These are phyloP conservation scores for Nicotiana obtusifolia DNA, from an alignment of 257 asterid genomes.

Conservation along the genomic window DNA sequence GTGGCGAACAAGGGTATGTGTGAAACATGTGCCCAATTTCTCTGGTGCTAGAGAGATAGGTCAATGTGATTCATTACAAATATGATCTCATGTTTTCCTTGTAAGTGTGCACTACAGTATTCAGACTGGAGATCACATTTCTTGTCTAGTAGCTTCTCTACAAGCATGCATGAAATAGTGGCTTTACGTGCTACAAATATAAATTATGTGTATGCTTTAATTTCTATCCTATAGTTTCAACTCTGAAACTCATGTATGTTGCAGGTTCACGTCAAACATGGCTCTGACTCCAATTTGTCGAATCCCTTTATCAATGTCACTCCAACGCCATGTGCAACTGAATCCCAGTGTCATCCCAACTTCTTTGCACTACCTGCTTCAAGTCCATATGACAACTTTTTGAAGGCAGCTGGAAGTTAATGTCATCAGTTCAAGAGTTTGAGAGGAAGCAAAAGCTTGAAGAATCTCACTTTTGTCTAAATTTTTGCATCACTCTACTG, in stretches of 20 bases:
- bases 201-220: not conserved
- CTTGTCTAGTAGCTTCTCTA: not conserved
- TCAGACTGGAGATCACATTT: not conserved
- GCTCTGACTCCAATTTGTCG: slow-evolving; percentile 18
- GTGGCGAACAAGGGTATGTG: not conserved
- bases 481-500: not conserved
- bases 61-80: not conserved
- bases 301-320: slow-evolving; percentile 14
- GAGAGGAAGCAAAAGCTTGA: slow-evolving; percentile 5
- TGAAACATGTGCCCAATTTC: not conserved
- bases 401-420: slow-evolving; percentile 77
- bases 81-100: not conserved
- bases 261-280: not conserved
- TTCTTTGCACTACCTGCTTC: slow-evolving; percentile 51
- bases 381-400: slow-evolving; percentile 73
- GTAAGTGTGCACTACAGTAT: not conserved
- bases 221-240: not conserved
- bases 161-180: not conserved
- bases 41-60: not conserved
- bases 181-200: not conserved
- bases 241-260: not conserved
- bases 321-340: slow-evolving; percentile 35
- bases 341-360: slow-evolving; percentile 26
- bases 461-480: not conserved
- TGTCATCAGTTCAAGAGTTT: not conserved